Base-by-base conservation (phyloP, 352 stramenopile genomes). In the Blastocystis sp. region DNA sequence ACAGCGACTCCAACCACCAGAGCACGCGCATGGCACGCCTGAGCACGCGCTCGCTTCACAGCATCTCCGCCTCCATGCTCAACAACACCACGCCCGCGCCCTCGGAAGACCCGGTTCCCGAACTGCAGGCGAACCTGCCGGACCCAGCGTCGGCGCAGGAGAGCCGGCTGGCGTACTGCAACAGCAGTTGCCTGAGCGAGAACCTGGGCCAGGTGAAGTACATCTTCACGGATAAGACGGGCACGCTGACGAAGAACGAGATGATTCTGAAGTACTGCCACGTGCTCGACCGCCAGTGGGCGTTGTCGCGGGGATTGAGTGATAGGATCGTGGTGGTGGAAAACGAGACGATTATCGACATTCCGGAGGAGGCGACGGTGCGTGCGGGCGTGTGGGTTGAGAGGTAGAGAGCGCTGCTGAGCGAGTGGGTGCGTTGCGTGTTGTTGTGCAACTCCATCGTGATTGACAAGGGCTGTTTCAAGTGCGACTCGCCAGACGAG, bases 221-320 rank as follows among this genome's bases (percentile, higher is more conserved):
- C 89, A 94, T 97, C 40, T 97, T 97, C 77, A 94, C 90, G 48
- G 95, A 98, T 89, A 98, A 98, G 90, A 98, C 95, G 11, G 95
- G 95, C 21, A 98, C 95, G 10, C 89, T 98, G 40, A 98, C 95
- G 64, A 94, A 94, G 81, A 98, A 98, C 89, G 92, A 97, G 41
- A 98, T 98, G 95, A 95, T 94, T 92, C 91, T 92, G 34, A 89
- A 86, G 69, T 78, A 76, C 23, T 61, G 45, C n/a, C 59, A 62
- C 48, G 56, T 0, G 90, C 93, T 38, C 19, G 41, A 84, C 21
- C 65, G 19, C 28, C 74, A 62, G 74, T 84, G 1, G 0, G 52
- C 23, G 23, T 52, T 40, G 7, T 56, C 21, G 4, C n/a, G 52
- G 43, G 21, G 21, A 59, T 5, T 70, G 21, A 74, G 23, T n/a